Percentiles rank a stretch among this genome's conserved stretches.
Evolutionary conservation across 106 monocot genomes (phyloP).

Genomic region (Allium fistulosum): DNA sequence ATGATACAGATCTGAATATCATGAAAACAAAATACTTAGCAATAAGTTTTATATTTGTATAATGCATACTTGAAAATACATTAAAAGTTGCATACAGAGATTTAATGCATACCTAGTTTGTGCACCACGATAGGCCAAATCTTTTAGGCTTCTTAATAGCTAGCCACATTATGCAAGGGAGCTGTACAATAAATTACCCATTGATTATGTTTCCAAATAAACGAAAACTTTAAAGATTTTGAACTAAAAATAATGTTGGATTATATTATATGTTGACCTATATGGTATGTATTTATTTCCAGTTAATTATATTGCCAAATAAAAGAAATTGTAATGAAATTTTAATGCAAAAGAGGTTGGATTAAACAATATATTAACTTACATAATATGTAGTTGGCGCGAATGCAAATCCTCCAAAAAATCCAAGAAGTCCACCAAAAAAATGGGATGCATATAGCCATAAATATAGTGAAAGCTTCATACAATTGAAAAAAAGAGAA

Average conservation of each 20-base stretch:
- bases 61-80: neutral
- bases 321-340: too few relatives aligned
- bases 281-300: slow-evolving; percentile 1
- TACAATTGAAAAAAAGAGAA: neutral
- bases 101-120: slow-evolving; percentile 13
- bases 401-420: slow-evolving; percentile 28
- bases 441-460: slow-evolving; percentile 23
- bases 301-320: too few relatives aligned
- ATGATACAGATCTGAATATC: slow-evolving; percentile 35
- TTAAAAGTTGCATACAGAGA: neutral
- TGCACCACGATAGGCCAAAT: slow-evolving; percentile 46
- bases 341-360: neutral
- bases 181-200: slow-evolving; percentile 14
- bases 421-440: slow-evolving; percentile 19
- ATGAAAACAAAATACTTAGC: neutral
- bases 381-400: slow-evolving; percentile 21
- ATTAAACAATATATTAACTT: neutral
- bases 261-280: neutral
- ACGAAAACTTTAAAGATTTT: neutral
- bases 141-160: slow-evolving; percentile 38
- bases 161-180: slow-evolving; percentile 69
- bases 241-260: neutral
- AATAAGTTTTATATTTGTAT: neutral
- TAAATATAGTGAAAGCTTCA: slow-evolving; percentile 24
- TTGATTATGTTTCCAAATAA: neutral